Evolutionary conservation across 192 early-diverging fungal species (phyloP).

Genomic region (Entophlyctis helioformis): DNA sequence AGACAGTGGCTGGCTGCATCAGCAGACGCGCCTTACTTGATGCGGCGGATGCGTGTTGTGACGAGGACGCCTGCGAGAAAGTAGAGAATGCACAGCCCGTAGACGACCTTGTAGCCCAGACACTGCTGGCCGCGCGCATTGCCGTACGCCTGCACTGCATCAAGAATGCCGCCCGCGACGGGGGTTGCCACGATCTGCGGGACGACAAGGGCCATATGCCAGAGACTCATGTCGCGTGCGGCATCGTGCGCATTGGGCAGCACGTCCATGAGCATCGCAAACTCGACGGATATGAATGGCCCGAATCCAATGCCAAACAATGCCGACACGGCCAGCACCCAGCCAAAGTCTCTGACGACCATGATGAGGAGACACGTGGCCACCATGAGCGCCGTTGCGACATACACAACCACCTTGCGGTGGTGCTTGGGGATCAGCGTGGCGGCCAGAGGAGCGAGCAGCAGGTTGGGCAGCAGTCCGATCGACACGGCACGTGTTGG

Average conservation of each 20-base stretch:
- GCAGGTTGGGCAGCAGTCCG: slow-evolving; percentile 25
- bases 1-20: too few relatives aligned
- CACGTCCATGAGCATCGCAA: slow-evolving; percentile 26
- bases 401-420: slow-evolving; percentile 14
- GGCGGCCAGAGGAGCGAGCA: slow-evolving; percentile 22
- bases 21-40: too few relatives aligned
- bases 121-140: slow-evolving; percentile 6
- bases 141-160: slow-evolving; percentile 22
- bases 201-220: slow-evolving; percentile 24
- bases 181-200: slow-evolving; percentile 27
- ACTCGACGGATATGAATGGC: slow-evolving; percentile 13
- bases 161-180: slow-evolving; percentile 21
- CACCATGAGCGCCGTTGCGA: slow-evolving; percentile 8
- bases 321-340: slow-evolving; percentile 5
- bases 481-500: slow-evolving; percentile 24
- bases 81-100: slow-evolving; percentile 12
- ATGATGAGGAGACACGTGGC: slow-evolving; percentile 9
- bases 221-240: slow-evolving; percentile 29
- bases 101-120: slow-evolving; percentile 27
- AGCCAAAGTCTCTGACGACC: slow-evolving; percentile 4
- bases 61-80: slow-evolving; percentile 11
- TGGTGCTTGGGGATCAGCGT: slow-evolving; percentile 6
- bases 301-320: slow-evolving; percentile 21
- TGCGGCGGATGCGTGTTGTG: slow-evolving; percentile 11
- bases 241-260: slow-evolving; percentile 13